These are phyloP conservation scores for Fusarium dlaminii DNA, from an alignment of 2,329 filamentous ascomycete genomes.

Conservation along the genomic window DNA sequence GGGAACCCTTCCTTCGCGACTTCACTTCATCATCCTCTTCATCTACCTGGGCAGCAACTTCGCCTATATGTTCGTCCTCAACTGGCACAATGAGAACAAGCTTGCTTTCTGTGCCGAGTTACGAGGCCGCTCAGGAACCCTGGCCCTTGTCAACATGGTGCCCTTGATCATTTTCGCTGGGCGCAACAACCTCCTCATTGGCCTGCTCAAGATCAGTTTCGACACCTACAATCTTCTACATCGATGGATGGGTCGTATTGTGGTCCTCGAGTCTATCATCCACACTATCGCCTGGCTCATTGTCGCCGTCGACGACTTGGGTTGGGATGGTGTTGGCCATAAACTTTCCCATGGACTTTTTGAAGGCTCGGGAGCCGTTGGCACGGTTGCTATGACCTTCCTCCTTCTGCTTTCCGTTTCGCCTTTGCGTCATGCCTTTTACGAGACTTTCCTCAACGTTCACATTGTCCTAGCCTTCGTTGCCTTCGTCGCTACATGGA, in stretches of 20 bases:
- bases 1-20: constrained; percentile 71
- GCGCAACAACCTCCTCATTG: constrained; percentile 92
- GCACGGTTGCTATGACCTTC: constrained; percentile 67
- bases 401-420: constrained; percentile 78
- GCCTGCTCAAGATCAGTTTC: constrained; percentile 85
- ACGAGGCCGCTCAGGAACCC: constrained; percentile 83
- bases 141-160: constrained; percentile 90
- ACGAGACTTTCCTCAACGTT: constrained; percentile 91
- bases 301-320: constrained; percentile 73
- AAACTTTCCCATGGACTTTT: constrained; percentile 69
- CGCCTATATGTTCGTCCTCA: constrained; percentile 68
- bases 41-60: constrained; percentile 69
- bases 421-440: constrained; percentile 90
- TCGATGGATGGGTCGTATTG: constrained; percentile 80
- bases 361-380: constrained; percentile 71
- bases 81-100: constrained; percentile 66
- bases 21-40: constrained; percentile 67
- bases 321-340: constrained; percentile 66
- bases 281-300: constrained; percentile 80
- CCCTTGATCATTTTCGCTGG: constrained; percentile 88
- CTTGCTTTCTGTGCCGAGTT: constrained; percentile 80
- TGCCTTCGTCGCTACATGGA: constrained; percentile 75
- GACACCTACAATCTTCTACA: constrained; percentile 88
- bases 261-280: constrained; percentile 72
- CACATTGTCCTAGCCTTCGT: constrained; percentile 81